Conservation (phyloP, 345 rosid genomes). For the Aethionema arabicum region DNA sequence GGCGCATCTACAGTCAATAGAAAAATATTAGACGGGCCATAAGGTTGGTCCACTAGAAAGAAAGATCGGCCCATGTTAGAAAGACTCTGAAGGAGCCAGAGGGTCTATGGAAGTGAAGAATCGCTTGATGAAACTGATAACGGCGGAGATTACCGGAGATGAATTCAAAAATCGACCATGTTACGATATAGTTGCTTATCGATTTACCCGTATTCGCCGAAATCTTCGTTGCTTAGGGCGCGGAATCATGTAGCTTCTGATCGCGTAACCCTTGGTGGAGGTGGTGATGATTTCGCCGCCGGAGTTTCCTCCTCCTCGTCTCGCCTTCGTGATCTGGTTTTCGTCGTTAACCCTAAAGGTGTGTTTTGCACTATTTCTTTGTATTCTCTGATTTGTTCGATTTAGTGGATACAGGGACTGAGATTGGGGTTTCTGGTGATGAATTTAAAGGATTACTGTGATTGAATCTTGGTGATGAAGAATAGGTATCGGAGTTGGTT, state of each 20-base stretch:
- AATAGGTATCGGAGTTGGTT: background rate
- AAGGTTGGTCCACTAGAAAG: background rate
- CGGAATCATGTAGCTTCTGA: slow-evolving; percentile 41
- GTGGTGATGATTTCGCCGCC: background rate
- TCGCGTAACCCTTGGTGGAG: slow-evolving; percentile 35
- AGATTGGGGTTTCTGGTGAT: background rate
- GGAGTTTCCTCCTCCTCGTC: slow-evolving; percentile 39
- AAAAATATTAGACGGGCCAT: background rate
- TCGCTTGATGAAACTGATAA: slow-evolving; percentile 14
- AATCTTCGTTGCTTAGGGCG: slow-evolving; percentile 36
- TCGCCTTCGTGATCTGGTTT: slow-evolving; percentile 82
- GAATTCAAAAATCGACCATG: slow-evolving; percentile 25
- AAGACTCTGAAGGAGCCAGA: slow-evolving; percentile 6
- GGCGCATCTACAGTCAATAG: too few species aligned
- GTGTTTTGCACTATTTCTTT: slow-evolving; percentile 9
- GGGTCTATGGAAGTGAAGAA: background rate
- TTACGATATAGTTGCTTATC: slow-evolving; percentile 35
- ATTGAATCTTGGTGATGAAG: background rate
- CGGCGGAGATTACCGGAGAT: slow-evolving; percentile 34
- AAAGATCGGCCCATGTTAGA: slow-evolving; percentile 5
- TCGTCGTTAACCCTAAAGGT: slow-evolving; percentile 94
- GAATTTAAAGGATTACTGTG: slow-evolving; percentile 6
- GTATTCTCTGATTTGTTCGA: too few species aligned
- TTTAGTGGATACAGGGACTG: background rate
- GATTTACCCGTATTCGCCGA: slow-evolving; percentile 35